A percentile compares a stretch with the other conserved stretches of the same genome.
Evolutionary conservation across 139 green algal species (phyloP).

Genomic region (Coelastrella sp.): DNA sequence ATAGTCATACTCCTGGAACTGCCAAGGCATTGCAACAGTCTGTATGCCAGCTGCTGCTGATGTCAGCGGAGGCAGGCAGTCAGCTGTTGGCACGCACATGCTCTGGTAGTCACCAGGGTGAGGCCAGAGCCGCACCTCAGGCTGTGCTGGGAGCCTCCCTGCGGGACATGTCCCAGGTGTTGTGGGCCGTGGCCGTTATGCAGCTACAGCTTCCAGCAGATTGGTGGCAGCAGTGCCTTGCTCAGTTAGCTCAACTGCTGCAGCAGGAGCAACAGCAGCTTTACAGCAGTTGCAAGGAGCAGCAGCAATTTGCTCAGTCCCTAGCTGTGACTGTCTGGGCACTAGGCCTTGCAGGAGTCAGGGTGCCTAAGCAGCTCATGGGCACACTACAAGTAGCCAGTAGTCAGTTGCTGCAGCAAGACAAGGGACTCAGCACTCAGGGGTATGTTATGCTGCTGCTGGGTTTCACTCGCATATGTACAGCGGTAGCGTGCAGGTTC

Average conservation of each 20-base stretch:
- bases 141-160: constrained; percentile 16
- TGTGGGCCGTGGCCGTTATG: constrained; percentile 19
- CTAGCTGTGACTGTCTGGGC: constrained; percentile 8
- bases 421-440: neutral
- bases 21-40: neutral
- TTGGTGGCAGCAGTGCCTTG: constrained; percentile 29
- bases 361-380: neutral
- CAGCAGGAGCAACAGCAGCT: neutral
- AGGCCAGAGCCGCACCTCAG: neutral
- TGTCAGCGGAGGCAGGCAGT: neutral
- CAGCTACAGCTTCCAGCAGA: constrained; percentile 25
- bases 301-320: neutral
- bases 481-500: neutral
- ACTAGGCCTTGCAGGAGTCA: neutral
- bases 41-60: no score
- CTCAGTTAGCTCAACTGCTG: constrained; percentile 17
- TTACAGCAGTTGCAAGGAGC: no score
- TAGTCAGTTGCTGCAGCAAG: constrained; percentile 3
- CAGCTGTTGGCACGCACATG: neutral
- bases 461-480: neutral
- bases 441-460: constrained; percentile 34
- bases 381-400: neutral
- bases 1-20: neutral
- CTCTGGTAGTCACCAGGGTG: neutral
- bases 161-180: constrained; percentile 34